Evolutionary conservation across 306 rosid genomes (phyloP).

Genomic region (Gynostemma pentaphyllum): DNA sequence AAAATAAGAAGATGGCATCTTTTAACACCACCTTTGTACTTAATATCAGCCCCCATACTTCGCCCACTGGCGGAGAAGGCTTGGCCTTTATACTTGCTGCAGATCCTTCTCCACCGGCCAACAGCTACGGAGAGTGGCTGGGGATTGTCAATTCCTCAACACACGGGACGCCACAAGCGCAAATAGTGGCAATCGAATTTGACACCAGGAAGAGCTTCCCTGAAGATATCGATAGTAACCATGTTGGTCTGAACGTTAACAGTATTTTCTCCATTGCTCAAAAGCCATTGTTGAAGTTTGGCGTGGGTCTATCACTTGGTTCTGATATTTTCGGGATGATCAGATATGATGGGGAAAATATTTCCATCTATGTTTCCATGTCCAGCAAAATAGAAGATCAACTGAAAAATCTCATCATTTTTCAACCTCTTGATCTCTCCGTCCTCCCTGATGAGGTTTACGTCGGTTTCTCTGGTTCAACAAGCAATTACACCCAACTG

Average conservation of each 20-base stretch:
- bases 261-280: slow-evolving; percentile 32
- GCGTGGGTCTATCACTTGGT: slow-evolving; percentile 17
- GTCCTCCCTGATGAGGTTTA: slow-evolving; percentile 30
- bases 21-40: slow-evolving; percentile 27
- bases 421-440: slow-evolving; percentile 27
- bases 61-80: slow-evolving; percentile 27
- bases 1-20: slow-evolving; percentile 1
- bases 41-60: slow-evolving; percentile 7
- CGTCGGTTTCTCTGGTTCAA: slow-evolving; percentile 66
- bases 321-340: neutral
- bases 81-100: slow-evolving; percentile 24
- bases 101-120: slow-evolving; percentile 2
- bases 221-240: slow-evolving; percentile 39
- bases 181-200: slow-evolving; percentile 53
- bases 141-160: slow-evolving; percentile 26
- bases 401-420: slow-evolving; percentile 3
- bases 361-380: slow-evolving; percentile 20
- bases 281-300: slow-evolving; percentile 17
- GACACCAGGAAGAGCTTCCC: slow-evolving; percentile 44
- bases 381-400: slow-evolving; percentile 7
- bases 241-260: slow-evolving; percentile 56
- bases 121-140: slow-evolving; percentile 32
- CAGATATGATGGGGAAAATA: slow-evolving; percentile 19
- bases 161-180: slow-evolving; percentile 35
- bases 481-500: slow-evolving; percentile 33